Evolutionary conservation across 192 early-diverging fungal species (phyloP).

Genomic region (Coemansia nantahalensis): DNA sequence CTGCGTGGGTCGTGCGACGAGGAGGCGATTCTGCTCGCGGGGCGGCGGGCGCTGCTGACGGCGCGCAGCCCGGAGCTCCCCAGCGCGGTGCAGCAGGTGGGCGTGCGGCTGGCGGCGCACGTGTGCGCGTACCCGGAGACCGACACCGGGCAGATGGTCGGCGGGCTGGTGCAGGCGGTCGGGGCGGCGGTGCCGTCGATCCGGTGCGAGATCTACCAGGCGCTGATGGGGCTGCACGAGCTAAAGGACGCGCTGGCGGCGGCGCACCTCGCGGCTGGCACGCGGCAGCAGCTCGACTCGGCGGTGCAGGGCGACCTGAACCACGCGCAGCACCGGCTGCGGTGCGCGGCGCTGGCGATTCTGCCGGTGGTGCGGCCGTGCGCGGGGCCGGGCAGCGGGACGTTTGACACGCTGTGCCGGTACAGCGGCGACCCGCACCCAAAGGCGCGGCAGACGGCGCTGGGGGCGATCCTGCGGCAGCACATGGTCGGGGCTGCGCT

Average conservation of each 20-base stretch:
- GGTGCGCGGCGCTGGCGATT: conserved; percentile 28
- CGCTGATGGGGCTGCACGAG: conserved; percentile 26
- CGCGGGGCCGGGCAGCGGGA: not conserved
- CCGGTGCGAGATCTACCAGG: conserved; percentile 44
- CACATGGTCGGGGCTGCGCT: conserved; percentile 24
- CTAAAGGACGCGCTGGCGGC: conserved; percentile 22
- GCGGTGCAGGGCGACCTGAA: conserved; percentile 26
- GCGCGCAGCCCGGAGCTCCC: not conserved
- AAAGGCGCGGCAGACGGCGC: conserved; percentile 37
- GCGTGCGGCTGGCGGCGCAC: conserved; percentile 23
- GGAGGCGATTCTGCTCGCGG: conserved; percentile 3
- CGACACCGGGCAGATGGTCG: conserved; percentile 2
- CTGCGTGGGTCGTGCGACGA: conserved; percentile 6
- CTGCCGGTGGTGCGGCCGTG: conserved; percentile 9
- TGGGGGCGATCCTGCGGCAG: conserved; percentile 25
- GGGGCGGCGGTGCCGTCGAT: conserved; percentile 14
- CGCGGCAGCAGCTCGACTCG: conserved; percentile 5
- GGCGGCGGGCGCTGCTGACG: conserved; percentile 20
- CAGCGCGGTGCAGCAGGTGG: conserved; percentile 28
- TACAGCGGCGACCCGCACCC: conserved; percentile 42
- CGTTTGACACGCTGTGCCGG: conserved; percentile 30
- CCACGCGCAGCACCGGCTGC: conserved; percentile 45
- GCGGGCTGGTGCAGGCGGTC: conserved; percentile 15
- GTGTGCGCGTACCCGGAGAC: conserved; percentile 40
- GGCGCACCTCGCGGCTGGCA: conserved; percentile 1